Evolutionary conservation across 2,329 filamentous ascomycete species (phyloP).

Genomic region (Chaetomiaceae sp.): DNA sequence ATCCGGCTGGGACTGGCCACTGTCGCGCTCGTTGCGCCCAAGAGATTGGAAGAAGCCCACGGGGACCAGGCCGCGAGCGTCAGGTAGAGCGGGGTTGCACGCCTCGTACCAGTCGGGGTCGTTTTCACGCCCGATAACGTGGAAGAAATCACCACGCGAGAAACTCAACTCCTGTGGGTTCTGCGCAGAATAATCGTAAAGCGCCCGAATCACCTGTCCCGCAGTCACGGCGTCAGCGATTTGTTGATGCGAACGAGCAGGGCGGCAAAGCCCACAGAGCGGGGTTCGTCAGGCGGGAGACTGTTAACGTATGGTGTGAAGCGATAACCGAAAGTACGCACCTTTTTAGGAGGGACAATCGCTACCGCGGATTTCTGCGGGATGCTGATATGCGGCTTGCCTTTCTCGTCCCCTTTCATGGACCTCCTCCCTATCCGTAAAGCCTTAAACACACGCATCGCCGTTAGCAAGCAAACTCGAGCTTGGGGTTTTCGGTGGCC

Average conservation of each 20-base stretch:
- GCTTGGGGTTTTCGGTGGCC: neutral
- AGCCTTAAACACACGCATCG: constrained; percentile 54
- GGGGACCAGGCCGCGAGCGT: constrained; percentile 85
- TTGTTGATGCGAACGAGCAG: neutral
- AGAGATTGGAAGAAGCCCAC: constrained; percentile 91
- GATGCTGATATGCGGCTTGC: constrained; percentile 69
- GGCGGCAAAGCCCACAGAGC: constrained; percentile 11
- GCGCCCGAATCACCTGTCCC: constrained; percentile 84
- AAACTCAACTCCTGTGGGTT: constrained; percentile 80
- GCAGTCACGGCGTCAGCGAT: constrained; percentile 25
- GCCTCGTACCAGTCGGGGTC: constrained; percentile 97
- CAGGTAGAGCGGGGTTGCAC: constrained; percentile 85
- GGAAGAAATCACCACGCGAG: constrained; percentile 93
- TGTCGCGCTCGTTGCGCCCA: constrained; percentile 88
- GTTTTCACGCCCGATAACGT: constrained; percentile 94
- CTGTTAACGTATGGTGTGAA: neutral
- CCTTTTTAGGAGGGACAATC: constrained; percentile 91
- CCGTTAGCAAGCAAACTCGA: constrained; percentile 34
- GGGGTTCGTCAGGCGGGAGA: constrained; percentile 4
- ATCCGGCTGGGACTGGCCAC: constrained; percentile 62
- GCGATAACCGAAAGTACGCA: constrained; percentile 40
- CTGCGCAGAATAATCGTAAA: constrained; percentile 85
- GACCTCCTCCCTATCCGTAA: constrained; percentile 63
- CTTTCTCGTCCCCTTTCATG: constrained; percentile 82
- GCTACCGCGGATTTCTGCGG: constrained; percentile 81